Percentiles rank a stretch among this genome's conserved stretches.
phyloP scores from a whole-genome alignment of 805 yeast genomes.

The Tetrapisispora iriomotensis region DNA sequence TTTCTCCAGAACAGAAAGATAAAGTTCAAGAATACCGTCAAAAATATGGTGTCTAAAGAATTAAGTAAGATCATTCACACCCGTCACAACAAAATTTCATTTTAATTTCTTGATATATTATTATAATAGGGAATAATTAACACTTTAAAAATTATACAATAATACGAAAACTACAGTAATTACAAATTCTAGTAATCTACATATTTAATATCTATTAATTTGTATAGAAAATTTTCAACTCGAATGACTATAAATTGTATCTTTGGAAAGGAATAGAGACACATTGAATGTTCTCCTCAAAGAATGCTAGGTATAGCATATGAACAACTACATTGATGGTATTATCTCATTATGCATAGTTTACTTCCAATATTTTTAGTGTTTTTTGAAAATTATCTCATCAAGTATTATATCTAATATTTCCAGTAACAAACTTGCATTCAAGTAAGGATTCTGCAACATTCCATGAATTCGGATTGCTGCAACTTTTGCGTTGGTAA shows the following conservation, averaged over 20 bases:
- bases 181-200: not conserved
- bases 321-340: too few species aligned
- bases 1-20: constrained; percentile 47
- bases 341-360: too few species aligned
- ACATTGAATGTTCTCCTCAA: too few species aligned
- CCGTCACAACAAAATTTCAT: too few species aligned
- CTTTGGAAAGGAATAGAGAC: too few species aligned
- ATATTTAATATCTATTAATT: not conserved
- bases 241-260: too few species aligned
- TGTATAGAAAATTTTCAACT: too few species aligned
- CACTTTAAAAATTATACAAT: too few species aligned
- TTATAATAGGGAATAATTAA: too few species aligned
- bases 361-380: not conserved
- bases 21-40: constrained; percentile 49
- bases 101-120: too few species aligned
- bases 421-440: constrained; percentile 51
- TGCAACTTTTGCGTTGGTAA: constrained; percentile 53
- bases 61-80: not conserved
- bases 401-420: constrained; percentile 48
- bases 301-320: too few species aligned
- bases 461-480: constrained; percentile 48
- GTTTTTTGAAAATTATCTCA: constrained; percentile 19
- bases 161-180: too few species aligned
- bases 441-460: constrained; percentile 65
- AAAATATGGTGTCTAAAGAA: constrained; percentile 28